Evolutionary conservation across 768 basidiomycete species (phyloP), one percentile per base, ranked within the genome.

Genomic region (Trametes gibbosa): DNA sequence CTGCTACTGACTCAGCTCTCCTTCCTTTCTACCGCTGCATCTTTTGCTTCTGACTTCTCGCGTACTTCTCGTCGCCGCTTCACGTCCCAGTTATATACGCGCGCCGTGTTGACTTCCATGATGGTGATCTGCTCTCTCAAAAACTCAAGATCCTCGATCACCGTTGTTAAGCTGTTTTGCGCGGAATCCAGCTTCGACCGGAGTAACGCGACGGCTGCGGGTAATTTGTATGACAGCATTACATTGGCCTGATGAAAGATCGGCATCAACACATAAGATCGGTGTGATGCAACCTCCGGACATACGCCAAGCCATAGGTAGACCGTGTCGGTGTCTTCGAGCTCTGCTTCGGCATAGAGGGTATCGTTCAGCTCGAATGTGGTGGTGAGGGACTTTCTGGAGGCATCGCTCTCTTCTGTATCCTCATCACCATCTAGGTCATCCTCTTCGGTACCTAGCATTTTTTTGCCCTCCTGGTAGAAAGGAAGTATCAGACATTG

Each of bases 321-420:
- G 10, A 98, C 95, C 0, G 87, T 86, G 54, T 96, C 95, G 0
- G 87, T 88, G 61, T 94, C 86, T 60, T 92, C 85, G 3, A 98
- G 76, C 63, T 90, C 85, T 5, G 95, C 96, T 67, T 96, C 92
- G 5, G 95, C 94, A 65, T 84, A 98, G 0, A 98, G 80, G 16
- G 96, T 98, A 66, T 98, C 96, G 64, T 95, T 96, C 56, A 99
- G 80, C 71, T 99, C 97, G 68, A 95, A 99, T 0, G 94, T 90
- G 0, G 93, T 94, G 54, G 76, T 86, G 56, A 95, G 69, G 14
- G 87, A 81, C 63, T 84, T 83, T 10, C 71, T 68, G 2, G 75
- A 65, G 6, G 68, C 74, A 4, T 77, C 77, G 1, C 78, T 80
- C 0, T 82, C 82, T n/a, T 84, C 84, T 9, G 77, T 60, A 58